Evolutionary conservation across 2,329 filamentous ascomycete genomes (phyloP).

Genomic region (Trichoderma koningii): DNA sequence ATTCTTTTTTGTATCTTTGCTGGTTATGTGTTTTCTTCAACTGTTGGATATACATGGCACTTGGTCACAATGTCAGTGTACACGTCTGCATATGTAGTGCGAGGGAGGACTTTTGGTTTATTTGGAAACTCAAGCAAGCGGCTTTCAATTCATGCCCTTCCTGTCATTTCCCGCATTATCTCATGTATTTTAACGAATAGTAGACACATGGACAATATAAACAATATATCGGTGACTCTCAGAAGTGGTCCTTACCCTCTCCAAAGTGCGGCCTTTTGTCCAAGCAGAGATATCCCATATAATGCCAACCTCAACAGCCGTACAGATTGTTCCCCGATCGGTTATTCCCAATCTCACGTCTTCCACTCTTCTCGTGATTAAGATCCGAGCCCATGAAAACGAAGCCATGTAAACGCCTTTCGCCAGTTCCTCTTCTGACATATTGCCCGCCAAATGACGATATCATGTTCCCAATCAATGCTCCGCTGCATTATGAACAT

Average conservation of each 20-base stretch:
- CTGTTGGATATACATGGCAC: background rate
- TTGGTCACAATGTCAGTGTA: background rate
- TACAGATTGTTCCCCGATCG: too few relatives aligned
- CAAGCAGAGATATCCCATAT: background rate
- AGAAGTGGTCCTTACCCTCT: too few relatives aligned
- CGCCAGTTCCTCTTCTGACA: slow-evolving; percentile 17
- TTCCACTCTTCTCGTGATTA: background rate
- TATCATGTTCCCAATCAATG: background rate
- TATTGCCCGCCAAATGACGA: background rate
- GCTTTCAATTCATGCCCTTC: background rate
- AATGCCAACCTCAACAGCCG: background rate
- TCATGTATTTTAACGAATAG: background rate
- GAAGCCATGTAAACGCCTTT: slow-evolving; percentile 13
- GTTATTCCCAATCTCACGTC: background rate
- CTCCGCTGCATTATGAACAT: background rate
- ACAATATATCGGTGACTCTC: background rate
- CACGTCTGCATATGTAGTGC: too few relatives aligned
- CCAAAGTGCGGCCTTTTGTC: background rate
- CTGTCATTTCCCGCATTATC: background rate
- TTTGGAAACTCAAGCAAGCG: too few relatives aligned
- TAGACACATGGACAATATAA: background rate
- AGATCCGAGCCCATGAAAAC: background rate
- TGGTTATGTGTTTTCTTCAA: too few relatives aligned
- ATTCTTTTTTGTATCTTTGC: too few relatives aligned
- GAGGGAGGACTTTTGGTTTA: too few relatives aligned